Evolutionary conservation across 2,329 filamentous ascomycete genomes (phyloP), one percentile per base, ranked within the genome.

Genomic region (Colletotrichum caudatum): DNA sequence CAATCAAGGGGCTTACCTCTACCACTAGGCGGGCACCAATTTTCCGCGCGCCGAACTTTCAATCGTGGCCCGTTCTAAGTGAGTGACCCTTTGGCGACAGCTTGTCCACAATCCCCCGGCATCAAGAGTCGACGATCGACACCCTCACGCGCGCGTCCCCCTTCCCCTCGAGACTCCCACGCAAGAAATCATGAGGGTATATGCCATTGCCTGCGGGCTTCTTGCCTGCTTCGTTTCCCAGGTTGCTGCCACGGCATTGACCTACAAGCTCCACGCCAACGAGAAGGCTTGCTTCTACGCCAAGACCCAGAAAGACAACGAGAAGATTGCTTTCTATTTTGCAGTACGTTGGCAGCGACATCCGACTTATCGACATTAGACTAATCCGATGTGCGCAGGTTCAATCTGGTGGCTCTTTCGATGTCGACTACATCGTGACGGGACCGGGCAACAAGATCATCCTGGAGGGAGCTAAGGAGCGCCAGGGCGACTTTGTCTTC

Each of bases 251-350:
- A 99, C 96, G 5, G 95, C 96, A 51, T 88, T 99, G 79, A 99
- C 96, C 59, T 99, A 98, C 87, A 94, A 95, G 84, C 88, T 99
- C 58, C 84, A 88, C 64, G 93, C 96, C 62, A 93, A 97, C 85
- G 96, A 98, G 87, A 94, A 93, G 83, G 94, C 96, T 72, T 99
- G 96, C 86, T 99, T 99, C 89, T 98, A 93, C 82, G 89, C 93
- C 69, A 86, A 90, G 76, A 92, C 95, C 66, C 90, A 94, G 75
- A 89, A 93, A 80, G 88, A 89, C 80, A 92, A 92, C 77, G 90
- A 93, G 78, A 99, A 99, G 89, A 87, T 99, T 76, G 95, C 96
- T 61, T 99, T 99, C 81, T 99, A 99, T 86, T 99, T 99, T 84
- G 97, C 96, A 72, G 96, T 99, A 85, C 76, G 92, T 84, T 50